Base-by-base conservation (phyloP, 257 asterid species). In the Rhazya stricta region DNA sequence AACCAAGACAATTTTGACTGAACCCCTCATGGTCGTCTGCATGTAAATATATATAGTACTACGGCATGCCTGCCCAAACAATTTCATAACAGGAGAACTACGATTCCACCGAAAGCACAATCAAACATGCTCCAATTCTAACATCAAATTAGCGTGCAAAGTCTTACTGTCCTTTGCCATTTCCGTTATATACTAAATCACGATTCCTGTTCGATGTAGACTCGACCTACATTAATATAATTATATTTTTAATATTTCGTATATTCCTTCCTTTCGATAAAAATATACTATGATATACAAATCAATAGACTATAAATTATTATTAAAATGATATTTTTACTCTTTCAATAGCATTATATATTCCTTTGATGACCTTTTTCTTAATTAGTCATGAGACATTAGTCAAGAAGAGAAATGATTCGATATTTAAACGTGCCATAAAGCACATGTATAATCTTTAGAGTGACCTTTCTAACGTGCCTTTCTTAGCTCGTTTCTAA, bases 91-190 rank as follows among this genome's bases (percentile, higher is more conserved):
- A 54, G n/a, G n/a, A 54, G 0, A 4, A 19, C 11, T 19, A 21
- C 1, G 0, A n/a, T 1, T 54, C 30, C 15, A 25, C 11, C 9
- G n/a, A 56, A 18, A 25, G 63, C 65, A 58, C 11, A 57, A 10
- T 57, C 27, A 48, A 72, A 80, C 56, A 46, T 45, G 57, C 68
- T 46, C 58, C 32, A 75, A 56, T 56, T 65, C 23, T n/a, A 36
- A 67, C 76, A 72, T 37, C 57, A 67, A 76, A 45, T 66, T 43
- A 25, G 19, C n/a, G 68, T 80, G 75, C 73, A 36, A 72, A 60
- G 61, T 66, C 41, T 70, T 19, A 29, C 25, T 32, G 12, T 39
- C 76, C 63, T 67, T 41, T 63, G 30, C 42, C 51, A 42, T 66
- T 66, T 34, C 32, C 16, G 30, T 54, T 53, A 75, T n/a, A 41